Conservation (phyloP, 225 moss, liverwort and hornwort species). For the Marchantia paleacea region DNA sequence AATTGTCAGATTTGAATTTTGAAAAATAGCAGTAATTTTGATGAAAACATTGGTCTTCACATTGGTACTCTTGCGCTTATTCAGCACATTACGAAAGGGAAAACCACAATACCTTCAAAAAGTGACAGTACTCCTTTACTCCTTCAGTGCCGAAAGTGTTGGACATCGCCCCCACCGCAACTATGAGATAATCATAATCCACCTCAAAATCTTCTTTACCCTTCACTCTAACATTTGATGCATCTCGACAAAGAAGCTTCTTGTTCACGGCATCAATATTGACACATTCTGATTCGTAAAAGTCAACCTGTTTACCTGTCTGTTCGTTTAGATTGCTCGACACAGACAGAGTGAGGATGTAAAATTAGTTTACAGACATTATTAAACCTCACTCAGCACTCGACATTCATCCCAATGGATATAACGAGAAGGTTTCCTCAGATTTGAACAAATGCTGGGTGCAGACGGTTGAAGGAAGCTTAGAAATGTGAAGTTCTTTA, state of each 20-base stretch:
- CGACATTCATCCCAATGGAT: neutral
- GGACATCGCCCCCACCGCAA: conserved; percentile 78
- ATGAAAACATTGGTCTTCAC: no score
- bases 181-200: conserved; percentile 78
- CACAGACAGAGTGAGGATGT: neutral
- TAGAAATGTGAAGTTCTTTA: no score
- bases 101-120: conserved; percentile 53
- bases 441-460: neutral
- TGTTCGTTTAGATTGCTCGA: conserved; percentile 26
- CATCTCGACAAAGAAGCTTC: conserved; percentile 57
- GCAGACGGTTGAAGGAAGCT: neutral
- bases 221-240: conserved; percentile 41
- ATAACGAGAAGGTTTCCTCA: neutral
- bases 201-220: conserved; percentile 66
- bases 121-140: conserved; percentile 72
- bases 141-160: conserved; percentile 91
- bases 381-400: neutral
- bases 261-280: conserved; percentile 78
- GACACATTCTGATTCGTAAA: conserved; percentile 76
- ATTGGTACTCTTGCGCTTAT: no score
- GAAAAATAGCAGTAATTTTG: no score
- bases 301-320: conserved; percentile 52
- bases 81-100: neutral
- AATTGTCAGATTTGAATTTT: no score
- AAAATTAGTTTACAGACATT: neutral